A percentile compares a stretch with the other conserved stretches of the same genome.
Conservation (phyloP, 768 basidiomycete species). For the Rhizopogon rudus region DNA sequence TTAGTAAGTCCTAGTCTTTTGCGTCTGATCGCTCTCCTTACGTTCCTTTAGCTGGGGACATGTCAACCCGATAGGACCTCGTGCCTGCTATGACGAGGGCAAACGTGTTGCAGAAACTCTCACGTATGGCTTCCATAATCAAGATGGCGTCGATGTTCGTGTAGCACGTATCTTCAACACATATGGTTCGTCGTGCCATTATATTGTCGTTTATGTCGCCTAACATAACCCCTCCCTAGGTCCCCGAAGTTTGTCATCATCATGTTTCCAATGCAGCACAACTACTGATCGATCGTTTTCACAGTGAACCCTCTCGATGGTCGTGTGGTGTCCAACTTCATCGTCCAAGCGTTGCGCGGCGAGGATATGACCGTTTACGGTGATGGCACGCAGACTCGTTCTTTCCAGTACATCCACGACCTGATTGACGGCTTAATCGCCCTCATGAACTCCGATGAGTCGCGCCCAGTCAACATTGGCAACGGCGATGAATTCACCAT, state of each 20-base stretch:
- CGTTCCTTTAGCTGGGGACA: slow-evolving; percentile 76
- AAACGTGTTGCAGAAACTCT: slow-evolving; percentile 98
- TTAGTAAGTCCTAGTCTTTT: slow-evolving; percentile 55
- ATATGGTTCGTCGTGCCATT: slow-evolving; percentile 45
- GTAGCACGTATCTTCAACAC: slow-evolving; percentile 99
- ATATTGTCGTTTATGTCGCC: background rate
- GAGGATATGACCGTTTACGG: slow-evolving; percentile 98
- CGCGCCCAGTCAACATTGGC: slow-evolving; percentile 95
- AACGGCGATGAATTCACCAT: slow-evolving; percentile 96
- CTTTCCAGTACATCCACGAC: slow-evolving; percentile 98
- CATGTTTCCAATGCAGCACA: background rate
- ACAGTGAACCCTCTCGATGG: slow-evolving; percentile 95
- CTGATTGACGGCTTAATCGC: slow-evolving; percentile 90
- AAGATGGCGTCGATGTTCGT: slow-evolving; percentile 92
- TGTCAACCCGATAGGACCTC: slow-evolving; percentile 97
- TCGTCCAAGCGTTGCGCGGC: slow-evolving; percentile 93
- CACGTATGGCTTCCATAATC: slow-evolving; percentile 93
- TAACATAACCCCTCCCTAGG: slow-evolving; percentile 18
- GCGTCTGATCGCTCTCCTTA: slow-evolving; percentile 11
- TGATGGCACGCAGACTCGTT: slow-evolving; percentile 89
- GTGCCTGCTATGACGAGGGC: slow-evolving; percentile 99
- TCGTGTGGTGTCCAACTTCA: slow-evolving; percentile 98
- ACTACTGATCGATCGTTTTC: slow-evolving; percentile 1
- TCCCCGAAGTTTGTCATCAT: slow-evolving; percentile 54
- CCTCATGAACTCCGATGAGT: slow-evolving; percentile 92